A percentile compares a stretch with the other conserved stretches of the same genome.
Evolutionary conservation across 305 asterid species (phyloP).

Genomic region (Fraxinus greggii): DNA sequence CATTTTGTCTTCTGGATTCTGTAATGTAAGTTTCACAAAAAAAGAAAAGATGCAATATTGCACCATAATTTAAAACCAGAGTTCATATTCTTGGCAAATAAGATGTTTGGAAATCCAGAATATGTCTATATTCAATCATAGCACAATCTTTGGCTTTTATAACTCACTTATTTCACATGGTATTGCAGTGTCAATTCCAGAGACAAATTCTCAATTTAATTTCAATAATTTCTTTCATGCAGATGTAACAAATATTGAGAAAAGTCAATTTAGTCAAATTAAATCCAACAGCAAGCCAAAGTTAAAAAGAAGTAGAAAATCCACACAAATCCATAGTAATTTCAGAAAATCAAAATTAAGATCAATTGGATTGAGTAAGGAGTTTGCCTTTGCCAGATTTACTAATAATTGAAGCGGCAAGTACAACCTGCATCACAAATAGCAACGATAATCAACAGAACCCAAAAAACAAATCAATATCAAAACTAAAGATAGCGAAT

Average conservation of each 20-base stretch:
- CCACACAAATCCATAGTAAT: not conserved
- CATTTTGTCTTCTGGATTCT: not conserved
- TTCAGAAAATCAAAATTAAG: not conserved
- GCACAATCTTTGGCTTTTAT: conserved; percentile 2
- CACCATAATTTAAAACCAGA: not conserved
- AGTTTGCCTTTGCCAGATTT: conserved; percentile 86
- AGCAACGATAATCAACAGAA: conserved; percentile 13
- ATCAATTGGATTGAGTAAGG: conserved; percentile 12
- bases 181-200: not conserved
- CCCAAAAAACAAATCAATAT: not conserved
- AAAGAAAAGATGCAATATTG: not conserved
- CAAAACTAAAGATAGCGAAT: not conserved
- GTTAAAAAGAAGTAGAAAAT: not conserved
- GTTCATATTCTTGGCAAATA: not conserved
- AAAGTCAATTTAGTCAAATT: not conserved
- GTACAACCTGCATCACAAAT: conserved; percentile 67
- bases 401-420: conserved; percentile 75
- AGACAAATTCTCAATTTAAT: not conserved
- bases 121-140: conserved; percentile 4
- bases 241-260: not conserved
- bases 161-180: not conserved
- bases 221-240: not conserved
- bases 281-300: not conserved
- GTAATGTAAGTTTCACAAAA: not conserved
- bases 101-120: not conserved